Evolutionary conservation across 2,329 filamentous ascomycete genomes (phyloP).

Genomic region (Capronia americana): DNA sequence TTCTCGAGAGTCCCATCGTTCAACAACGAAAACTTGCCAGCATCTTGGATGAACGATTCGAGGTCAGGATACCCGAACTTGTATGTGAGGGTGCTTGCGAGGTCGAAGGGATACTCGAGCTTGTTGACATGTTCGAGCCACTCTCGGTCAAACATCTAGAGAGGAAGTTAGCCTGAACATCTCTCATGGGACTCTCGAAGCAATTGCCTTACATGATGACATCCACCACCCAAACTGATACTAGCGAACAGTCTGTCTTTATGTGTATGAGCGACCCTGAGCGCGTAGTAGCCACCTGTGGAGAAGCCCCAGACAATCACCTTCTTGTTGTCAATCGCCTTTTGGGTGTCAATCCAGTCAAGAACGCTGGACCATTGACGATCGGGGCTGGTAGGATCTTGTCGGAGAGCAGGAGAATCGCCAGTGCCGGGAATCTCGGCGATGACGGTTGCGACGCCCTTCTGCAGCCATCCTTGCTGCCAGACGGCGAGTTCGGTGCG

Average conservation of each 20-base stretch:
- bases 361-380: slow-evolving; percentile 61
- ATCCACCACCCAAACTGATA: slow-evolving; percentile 62
- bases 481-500: slow-evolving; percentile 55
- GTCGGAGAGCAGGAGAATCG: slow-evolving; percentile 69
- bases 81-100: slow-evolving; percentile 57
- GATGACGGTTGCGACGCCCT: slow-evolving; percentile 63
- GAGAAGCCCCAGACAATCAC: slow-evolving; percentile 62
- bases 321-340: slow-evolving; percentile 55
- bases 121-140: slow-evolving; percentile 64
- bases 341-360: slow-evolving; percentile 59
- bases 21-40: slow-evolving; percentile 60
- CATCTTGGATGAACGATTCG: slow-evolving; percentile 57
- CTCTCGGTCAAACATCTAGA: slow-evolving; percentile 58
- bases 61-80: slow-evolving; percentile 56
- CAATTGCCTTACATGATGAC: slow-evolving; percentile 50
- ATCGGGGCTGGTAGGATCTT: slow-evolving; percentile 64
- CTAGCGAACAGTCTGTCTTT: slow-evolving; percentile 57
- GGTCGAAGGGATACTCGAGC: slow-evolving; percentile 66
- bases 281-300: slow-evolving; percentile 66
- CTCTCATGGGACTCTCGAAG: too few relatives aligned
- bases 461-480: slow-evolving; percentile 41
- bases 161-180: not conserved
- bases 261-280: slow-evolving; percentile 65
- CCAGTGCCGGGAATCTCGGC: slow-evolving; percentile 72
- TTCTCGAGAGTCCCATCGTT: slow-evolving; percentile 62